Conservation (phyloP, 768 basidiomycete genomes). For the Podaxis sp. region DNA sequence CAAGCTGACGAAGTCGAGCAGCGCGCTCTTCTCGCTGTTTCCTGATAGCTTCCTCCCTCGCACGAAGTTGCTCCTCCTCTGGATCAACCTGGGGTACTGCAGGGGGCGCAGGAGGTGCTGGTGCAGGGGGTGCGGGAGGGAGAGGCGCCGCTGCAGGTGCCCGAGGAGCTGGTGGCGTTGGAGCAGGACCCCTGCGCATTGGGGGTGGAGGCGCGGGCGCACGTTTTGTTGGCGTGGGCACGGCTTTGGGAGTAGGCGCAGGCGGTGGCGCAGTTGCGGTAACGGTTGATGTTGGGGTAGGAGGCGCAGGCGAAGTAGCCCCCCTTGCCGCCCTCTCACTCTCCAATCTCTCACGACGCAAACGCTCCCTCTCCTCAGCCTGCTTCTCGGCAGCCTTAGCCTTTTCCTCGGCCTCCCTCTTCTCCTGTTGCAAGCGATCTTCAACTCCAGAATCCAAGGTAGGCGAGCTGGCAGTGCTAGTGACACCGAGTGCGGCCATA, state of each 20-base stretch:
- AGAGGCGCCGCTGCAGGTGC: conserved; percentile 41
- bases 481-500: conserved; percentile 80
- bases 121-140: conserved; percentile 27
- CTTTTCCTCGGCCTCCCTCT: conserved; percentile 89
- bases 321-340: conserved; percentile 68
- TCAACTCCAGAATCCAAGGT: conserved; percentile 78
- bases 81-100: conserved; percentile 59
- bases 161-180: conserved; percentile 41
- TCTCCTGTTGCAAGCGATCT: conserved; percentile 81
- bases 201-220: conserved; percentile 25
- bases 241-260: conserved; percentile 24
- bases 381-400: conserved; percentile 74
- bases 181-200: conserved; percentile 38
- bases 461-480: conserved; percentile 41
- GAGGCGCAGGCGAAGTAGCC: conserved; percentile 23
- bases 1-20: conserved; percentile 67
- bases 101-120: conserved; percentile 22
- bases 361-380: conserved; percentile 75
- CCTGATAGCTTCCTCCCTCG: conserved; percentile 67
- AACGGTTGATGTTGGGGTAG: conserved; percentile 36
- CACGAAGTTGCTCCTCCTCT: conserved; percentile 71
- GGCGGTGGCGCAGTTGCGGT: conserved; percentile 25
- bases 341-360: conserved; percentile 72
- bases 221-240: conserved; percentile 9
- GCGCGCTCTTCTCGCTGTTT: conserved; percentile 74